These are phyloP conservation scores for Apophysomyces trapeziformis DNA, from an alignment of 371 early-diverging fungal genomes.

Conservation along the genomic window DNA sequence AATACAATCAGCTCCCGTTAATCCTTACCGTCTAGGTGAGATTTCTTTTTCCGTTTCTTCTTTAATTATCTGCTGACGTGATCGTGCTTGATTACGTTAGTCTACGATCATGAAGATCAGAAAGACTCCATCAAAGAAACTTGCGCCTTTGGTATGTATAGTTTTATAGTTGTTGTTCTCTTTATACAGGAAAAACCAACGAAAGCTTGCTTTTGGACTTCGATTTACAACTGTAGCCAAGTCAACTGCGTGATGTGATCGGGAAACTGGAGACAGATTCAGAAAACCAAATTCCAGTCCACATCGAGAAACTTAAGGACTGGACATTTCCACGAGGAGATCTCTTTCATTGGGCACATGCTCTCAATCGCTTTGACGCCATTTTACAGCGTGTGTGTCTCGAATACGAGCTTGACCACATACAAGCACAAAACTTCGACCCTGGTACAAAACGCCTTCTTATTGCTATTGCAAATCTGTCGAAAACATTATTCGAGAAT, in stretches of 20 bases:
- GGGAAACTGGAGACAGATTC: slow-evolving; percentile 58
- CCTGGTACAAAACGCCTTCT: slow-evolving; percentile 58
- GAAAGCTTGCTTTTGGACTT: background rate
- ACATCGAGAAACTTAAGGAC: slow-evolving; percentile 53
- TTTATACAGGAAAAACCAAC: background rate
- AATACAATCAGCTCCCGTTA: slow-evolving; percentile 5
- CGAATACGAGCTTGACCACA: slow-evolving; percentile 64
- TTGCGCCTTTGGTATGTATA: slow-evolving; percentile 65
- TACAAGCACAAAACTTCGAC: slow-evolving; percentile 66
- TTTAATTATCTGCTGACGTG: slow-evolving; percentile 2
- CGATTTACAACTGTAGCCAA: slow-evolving; percentile 44
- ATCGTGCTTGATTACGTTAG: slow-evolving; percentile 15
- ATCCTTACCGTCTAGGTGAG: slow-evolving; percentile 5
- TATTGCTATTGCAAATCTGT: slow-evolving; percentile 75
- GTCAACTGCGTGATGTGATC: slow-evolving; percentile 59
- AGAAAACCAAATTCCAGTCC: slow-evolving; percentile 59
- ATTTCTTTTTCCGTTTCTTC: slow-evolving; percentile 5
- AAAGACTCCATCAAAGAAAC: slow-evolving; percentile 68
- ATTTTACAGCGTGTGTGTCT: slow-evolving; percentile 73
- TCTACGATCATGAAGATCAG: slow-evolving; percentile 67
- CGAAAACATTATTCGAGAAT: slow-evolving; percentile 86
- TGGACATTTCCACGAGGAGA: slow-evolving; percentile 91
- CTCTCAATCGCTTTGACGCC: slow-evolving; percentile 90
- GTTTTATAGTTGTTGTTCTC: background rate
- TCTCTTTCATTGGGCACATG: slow-evolving; percentile 92